These are phyloP conservation scores for Entomortierella chlamydospora DNA, from an alignment of 192 early-diverging fungal species.

Conservation along the genomic window DNA sequence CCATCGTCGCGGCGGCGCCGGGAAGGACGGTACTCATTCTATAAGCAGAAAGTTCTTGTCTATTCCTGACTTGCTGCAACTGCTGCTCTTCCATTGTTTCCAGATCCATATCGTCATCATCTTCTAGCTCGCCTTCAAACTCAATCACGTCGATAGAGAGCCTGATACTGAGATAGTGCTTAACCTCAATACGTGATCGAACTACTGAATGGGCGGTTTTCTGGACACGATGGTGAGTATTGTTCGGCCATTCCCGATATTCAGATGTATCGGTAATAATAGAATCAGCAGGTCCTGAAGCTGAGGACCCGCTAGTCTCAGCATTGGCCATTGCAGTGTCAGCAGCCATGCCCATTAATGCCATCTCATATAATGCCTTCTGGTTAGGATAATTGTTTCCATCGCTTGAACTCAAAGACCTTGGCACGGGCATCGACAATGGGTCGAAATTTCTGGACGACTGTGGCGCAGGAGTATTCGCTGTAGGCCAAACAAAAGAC, in stretches of 20 bases:
- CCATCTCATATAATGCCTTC: conserved; percentile 7
- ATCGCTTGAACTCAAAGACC: neutral
- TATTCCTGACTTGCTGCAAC: conserved; percentile 18
- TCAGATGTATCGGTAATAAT: neutral
- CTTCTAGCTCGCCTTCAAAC: conserved; percentile 28
- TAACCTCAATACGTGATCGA: conserved; percentile 38
- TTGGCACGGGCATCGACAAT: neutral
- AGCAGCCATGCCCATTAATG: neutral
- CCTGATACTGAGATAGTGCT: conserved; percentile 41
- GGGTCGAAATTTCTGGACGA: neutral
- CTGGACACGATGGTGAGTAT: neutral
- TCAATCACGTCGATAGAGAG: conserved; percentile 45
- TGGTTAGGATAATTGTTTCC: neutral
- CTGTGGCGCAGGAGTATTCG: conserved; percentile 11
- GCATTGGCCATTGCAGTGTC: neutral
- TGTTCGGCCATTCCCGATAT: neutral
- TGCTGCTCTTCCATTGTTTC: conserved; percentile 37
- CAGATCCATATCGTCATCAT: conserved; percentile 21
- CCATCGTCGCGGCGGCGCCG: neutral
- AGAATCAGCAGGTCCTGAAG: neutral
- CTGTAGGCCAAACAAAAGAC: conserved; percentile 37
- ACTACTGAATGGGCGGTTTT: neutral
- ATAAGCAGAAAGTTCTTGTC: conserved; percentile 24
- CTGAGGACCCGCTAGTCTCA: neutral
- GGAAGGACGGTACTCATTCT: neutral